Percentiles rank a stretch among this genome's conserved stretches.
These are phyloP conservation scores for Rhinocladiella similis DNA, from an alignment of 2,329 filamentous ascomycete genomes.

Conservation along the genomic window DNA sequence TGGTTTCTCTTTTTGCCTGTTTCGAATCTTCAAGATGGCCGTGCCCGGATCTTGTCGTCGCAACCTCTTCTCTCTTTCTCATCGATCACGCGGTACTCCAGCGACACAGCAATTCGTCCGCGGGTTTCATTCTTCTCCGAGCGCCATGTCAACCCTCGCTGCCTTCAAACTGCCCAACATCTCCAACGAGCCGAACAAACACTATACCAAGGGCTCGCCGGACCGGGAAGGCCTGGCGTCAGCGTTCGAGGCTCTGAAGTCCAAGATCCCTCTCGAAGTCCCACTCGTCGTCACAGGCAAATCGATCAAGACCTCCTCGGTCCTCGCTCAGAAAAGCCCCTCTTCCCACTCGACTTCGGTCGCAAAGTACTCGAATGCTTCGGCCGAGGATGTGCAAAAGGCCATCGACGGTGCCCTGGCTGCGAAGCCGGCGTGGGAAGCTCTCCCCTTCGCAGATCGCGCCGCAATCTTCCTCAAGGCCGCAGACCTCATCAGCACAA, in stretches of 20 bases:
- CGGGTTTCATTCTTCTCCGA: constrained; percentile 13
- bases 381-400: constrained; percentile 69
- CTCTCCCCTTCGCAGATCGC: constrained; percentile 82
- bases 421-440: constrained; percentile 85
- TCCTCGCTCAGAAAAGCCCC: constrained; percentile 76
- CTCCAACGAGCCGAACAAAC: constrained; percentile 93
- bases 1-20: not conserved
- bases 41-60: constrained; percentile 9
- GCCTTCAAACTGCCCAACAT: constrained; percentile 85
- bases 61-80: constrained; percentile 12
- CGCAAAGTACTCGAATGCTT: constrained; percentile 83
- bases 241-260: constrained; percentile 69
- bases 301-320: constrained; percentile 67
- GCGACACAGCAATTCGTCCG: constrained; percentile 5
- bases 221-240: constrained; percentile 75
- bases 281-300: constrained; percentile 83
- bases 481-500: constrained; percentile 82
- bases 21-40: constrained; percentile 13
- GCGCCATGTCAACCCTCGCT: constrained; percentile 62
- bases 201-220: constrained; percentile 80
- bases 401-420: constrained; percentile 83
- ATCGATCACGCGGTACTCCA: constrained; percentile 6
- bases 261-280: constrained; percentile 70
- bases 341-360: constrained; percentile 74
- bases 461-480: constrained; percentile 95